phyloP scores from a whole-genome alignment of 768 basidiomycete species.

The Suillus subalutaceus region DNA sequence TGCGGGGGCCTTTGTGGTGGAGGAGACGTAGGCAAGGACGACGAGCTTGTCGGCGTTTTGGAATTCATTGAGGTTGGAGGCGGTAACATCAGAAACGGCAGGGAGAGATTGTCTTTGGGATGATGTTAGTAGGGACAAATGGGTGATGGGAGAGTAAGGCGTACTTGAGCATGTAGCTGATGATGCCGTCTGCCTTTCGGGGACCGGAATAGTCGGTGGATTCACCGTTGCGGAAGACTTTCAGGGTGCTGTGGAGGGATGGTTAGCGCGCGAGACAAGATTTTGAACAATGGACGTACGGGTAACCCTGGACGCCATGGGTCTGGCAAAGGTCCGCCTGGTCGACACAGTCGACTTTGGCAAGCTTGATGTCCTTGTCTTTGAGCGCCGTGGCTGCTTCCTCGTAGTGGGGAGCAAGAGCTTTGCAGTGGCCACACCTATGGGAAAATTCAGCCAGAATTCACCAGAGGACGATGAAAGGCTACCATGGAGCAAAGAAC shows the following conservation, averaged over 20 bases:
- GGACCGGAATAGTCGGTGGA: constrained; percentile 84
- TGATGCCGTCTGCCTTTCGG: constrained; percentile 93
- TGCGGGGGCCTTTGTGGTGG: constrained; percentile 69
- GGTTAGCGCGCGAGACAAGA: not conserved
- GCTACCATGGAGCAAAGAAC: constrained; percentile 90
- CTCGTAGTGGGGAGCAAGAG: constrained; percentile 91
- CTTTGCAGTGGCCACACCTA: constrained; percentile 97
- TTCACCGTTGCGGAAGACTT: constrained; percentile 88
- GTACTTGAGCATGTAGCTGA: constrained; percentile 96
- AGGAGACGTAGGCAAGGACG: constrained; percentile 79
- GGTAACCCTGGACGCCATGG: constrained; percentile 92
- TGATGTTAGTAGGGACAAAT: constrained; percentile 20
- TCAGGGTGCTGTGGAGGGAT: constrained; percentile 65
- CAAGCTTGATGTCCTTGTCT: constrained; percentile 85
- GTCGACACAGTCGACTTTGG: constrained; percentile 97
- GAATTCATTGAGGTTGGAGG: constrained; percentile 82
- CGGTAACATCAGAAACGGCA: constrained; percentile 83
- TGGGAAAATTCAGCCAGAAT: not conserved
- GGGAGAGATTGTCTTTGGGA: constrained; percentile 82
- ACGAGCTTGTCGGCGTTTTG: constrained; percentile 89
- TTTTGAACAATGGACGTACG: constrained; percentile 53
- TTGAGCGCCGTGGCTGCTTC: constrained; percentile 93
- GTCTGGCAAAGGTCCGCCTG: constrained; percentile 88
- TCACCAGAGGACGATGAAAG: not conserved
- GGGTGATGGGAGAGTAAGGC: constrained; percentile 24